Conservation (phyloP, 768 basidiomycete genomes). For the Lyophyllum atratum region DNA sequence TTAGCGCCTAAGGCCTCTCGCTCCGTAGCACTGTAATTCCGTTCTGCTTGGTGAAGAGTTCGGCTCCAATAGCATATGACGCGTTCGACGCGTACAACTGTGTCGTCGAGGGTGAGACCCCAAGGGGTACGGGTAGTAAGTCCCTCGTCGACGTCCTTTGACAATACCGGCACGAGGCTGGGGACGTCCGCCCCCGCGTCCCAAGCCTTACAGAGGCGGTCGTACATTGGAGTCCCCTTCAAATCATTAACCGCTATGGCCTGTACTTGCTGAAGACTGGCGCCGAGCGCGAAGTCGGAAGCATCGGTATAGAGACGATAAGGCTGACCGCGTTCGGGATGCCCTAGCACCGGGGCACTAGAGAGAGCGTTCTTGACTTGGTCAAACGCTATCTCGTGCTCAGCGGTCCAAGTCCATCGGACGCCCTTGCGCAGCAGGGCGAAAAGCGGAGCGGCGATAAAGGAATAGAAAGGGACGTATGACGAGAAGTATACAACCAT, state of each 20-base stretch:
- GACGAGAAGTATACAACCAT: constrained; percentile 39
- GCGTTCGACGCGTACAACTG: constrained; percentile 27
- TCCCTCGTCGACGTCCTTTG: neutral
- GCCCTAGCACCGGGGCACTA: constrained; percentile 32
- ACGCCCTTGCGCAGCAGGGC: constrained; percentile 29
- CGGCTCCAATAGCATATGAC: constrained; percentile 32
- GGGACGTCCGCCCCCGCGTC: neutral
- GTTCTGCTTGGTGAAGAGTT: constrained; percentile 24
- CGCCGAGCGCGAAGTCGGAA: constrained; percentile 28
- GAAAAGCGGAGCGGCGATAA: constrained; percentile 35
- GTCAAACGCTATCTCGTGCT: constrained; percentile 24
- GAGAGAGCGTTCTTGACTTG: constrained; percentile 28
- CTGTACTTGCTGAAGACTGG: constrained; percentile 36
- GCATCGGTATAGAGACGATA: constrained; percentile 40
- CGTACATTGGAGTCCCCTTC: constrained; percentile 27
- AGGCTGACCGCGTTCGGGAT: constrained; percentile 27
- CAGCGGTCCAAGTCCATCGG: constrained; percentile 22
- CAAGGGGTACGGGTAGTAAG: neutral
- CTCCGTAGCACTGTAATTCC: constrained; percentile 33
- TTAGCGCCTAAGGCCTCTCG: neutral
- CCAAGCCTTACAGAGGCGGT: constrained; percentile 3
- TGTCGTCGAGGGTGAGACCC: constrained; percentile 21
- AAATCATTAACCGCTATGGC: constrained; percentile 26
- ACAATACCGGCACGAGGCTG: neutral
- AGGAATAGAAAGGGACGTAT: constrained; percentile 37